Conservation (phyloP, 495 filamentous ascomycete genomes). For the Neurospora pannonica region DNA sequence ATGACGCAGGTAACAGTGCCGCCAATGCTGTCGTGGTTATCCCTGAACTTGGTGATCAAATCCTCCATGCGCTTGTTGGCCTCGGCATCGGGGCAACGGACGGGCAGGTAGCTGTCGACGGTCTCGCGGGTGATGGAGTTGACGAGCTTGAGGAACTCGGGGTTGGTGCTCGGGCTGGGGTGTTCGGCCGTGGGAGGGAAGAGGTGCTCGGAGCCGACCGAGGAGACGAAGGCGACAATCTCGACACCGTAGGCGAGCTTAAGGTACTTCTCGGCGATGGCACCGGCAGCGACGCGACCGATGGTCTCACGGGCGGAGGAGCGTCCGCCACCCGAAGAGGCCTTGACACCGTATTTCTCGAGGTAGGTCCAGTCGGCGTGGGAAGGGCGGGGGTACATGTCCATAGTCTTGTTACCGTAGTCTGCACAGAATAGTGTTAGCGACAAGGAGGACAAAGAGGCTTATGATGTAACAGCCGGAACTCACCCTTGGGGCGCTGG, state of each 20-base stretch:
- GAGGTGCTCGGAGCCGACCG: constrained; percentile 73
- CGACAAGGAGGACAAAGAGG: not conserved
- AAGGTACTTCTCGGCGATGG: constrained; percentile 92
- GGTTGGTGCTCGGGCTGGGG: constrained; percentile 69
- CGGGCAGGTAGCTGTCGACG: constrained; percentile 76
- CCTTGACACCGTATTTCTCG: constrained; percentile 94
- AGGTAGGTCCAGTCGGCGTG: constrained; percentile 97
- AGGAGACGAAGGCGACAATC: constrained; percentile 84
- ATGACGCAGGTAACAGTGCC: constrained; percentile 96
- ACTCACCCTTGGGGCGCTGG: constrained; percentile 64
- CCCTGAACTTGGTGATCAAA: constrained; percentile 69
- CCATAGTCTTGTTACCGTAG: constrained; percentile 87
- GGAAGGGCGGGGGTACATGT: constrained; percentile 79
- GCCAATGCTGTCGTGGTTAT: constrained; percentile 83
- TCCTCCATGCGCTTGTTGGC: constrained; percentile 65
- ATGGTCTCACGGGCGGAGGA: constrained; percentile 94
- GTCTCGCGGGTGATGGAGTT: constrained; percentile 63
- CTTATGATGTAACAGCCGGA: not conserved
- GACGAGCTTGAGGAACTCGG: constrained; percentile 69
- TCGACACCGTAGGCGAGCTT: constrained; percentile 70
- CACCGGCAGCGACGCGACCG: constrained; percentile 84
- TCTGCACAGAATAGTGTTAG: constrained; percentile 36
- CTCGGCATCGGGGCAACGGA: constrained; percentile 70
- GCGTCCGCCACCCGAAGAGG: constrained; percentile 83
- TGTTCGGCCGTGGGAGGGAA: constrained; percentile 71